A percentile compares a stretch with the other conserved stretches of the same genome.
Evolutionary conservation across 805 yeast genomes (phyloP).

Genomic region (Ogataea naganishii): DNA sequence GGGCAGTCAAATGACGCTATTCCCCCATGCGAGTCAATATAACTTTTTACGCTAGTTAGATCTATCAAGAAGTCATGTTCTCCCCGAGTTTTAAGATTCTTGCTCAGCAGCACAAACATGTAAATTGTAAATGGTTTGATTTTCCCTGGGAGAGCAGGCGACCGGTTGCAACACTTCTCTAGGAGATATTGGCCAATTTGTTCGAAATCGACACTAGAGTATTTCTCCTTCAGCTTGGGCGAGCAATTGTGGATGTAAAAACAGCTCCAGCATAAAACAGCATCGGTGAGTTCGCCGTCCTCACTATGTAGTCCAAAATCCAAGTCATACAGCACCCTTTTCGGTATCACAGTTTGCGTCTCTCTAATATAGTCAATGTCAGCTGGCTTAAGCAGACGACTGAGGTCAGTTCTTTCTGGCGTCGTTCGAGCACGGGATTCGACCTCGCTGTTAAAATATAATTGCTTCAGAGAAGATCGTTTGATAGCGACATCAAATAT

Average conservation of each 20-base stretch:
- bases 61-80: background rate
- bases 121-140: background rate
- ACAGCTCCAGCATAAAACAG: slow-evolving; percentile 4
- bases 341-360: slow-evolving; percentile 1
- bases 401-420: too few relatives aligned
- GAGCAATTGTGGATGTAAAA: slow-evolving; percentile 2
- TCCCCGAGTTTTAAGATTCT: slow-evolving; percentile 1
- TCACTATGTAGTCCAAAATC: background rate
- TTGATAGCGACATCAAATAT: slow-evolving; percentile 1
- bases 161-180: background rate
- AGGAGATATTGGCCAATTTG: background rate
- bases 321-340: background rate
- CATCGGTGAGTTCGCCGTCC: background rate
- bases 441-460: background rate
- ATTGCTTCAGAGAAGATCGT: background rate
- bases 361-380: background rate
- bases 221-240: background rate
- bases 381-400: background rate
- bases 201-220: background rate
- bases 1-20: slow-evolving; percentile 1
- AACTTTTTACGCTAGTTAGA: background rate
- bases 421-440: too few relatives aligned
- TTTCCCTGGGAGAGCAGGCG: background rate
- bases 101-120: background rate
- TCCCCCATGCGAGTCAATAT: slow-evolving; percentile 2